Evolutionary conservation across 2,329 filamentous ascomycete species (phyloP), one percentile per base, ranked within the genome.

Genomic region (Colletotrichum sp.): DNA sequence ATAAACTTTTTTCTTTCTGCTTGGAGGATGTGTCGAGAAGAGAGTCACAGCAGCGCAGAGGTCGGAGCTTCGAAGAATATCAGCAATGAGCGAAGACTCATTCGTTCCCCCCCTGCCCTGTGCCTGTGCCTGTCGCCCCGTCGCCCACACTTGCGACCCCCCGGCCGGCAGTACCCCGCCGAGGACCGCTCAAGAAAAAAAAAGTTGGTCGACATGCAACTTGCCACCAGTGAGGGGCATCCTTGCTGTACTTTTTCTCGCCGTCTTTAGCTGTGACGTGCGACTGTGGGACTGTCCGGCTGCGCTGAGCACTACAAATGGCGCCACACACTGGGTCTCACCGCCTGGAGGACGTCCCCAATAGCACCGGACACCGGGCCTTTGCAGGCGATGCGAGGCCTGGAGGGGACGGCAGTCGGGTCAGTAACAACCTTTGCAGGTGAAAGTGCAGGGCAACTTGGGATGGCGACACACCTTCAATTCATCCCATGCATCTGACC

Each of bases 61-160:
- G 54, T 27, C 36, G 66, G 33, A 72, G 43, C 55, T 71, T 73
- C 55, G 61, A 73, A 21, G 55, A 71, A 27, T 43, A 66, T 63
- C 63, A 67, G 33, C 43, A 71, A 66, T 71, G 68, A 29, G 67
- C 71, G 62, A 73, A 71, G 68, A 72, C 72, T 71, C 72, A 74
- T 74, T 72, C 47, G 61, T 66, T 43, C 63, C 43, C n/a, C 69
- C 38, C 69, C 57, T 72, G 62, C 55, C 34, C 24, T 54, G 16
- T 59, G 54, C 31, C 27, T 38, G 43, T 47, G n/a, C n/a, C 43
- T 47, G 43, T 47, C 43, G 43, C 43, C 43, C 43, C 43, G 43
- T 47, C 43, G 43, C 43, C 43, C 43, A 21, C 43, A 47, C 43
- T 47, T 47, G n/a, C 43, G 43, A 38, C 67, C 38, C 61, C 61